Percentiles rank a stretch among this genome's conserved stretches.
These are phyloP conservation scores for Chiua virens DNA, from an alignment of 768 basidiomycete species.

Conservation along the genomic window DNA sequence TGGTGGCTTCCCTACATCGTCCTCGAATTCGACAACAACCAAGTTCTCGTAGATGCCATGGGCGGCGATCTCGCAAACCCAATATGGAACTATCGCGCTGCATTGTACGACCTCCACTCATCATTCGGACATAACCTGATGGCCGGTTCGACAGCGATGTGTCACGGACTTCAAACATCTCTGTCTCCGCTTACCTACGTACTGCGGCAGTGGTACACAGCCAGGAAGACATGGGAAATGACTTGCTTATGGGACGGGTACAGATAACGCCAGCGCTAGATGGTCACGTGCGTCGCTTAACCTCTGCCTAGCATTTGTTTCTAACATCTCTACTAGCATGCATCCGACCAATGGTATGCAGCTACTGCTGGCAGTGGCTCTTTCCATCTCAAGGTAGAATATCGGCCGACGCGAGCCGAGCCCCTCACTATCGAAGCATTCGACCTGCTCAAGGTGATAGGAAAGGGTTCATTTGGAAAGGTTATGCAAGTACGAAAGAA, in stretches of 20 bases:
- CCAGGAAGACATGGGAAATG: slow-evolving; percentile 96
- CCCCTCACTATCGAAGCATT: slow-evolving; percentile 94
- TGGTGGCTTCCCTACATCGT: slow-evolving; percentile 98
- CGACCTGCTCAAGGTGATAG: slow-evolving; percentile 96
- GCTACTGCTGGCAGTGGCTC: slow-evolving; percentile 84
- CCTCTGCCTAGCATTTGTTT: background rate
- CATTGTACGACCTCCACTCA: slow-evolving; percentile 64
- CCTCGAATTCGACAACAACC: slow-evolving; percentile 97
- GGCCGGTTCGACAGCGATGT: slow-evolving; percentile 69
- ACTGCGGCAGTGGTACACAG: slow-evolving; percentile 70
- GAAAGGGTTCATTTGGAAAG: slow-evolving; percentile 97
- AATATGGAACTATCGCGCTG: slow-evolving; percentile 93
- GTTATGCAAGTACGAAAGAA: slow-evolving; percentile 99
- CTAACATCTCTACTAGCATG: slow-evolving; percentile 47
- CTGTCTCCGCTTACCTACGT: slow-evolving; percentile 88
- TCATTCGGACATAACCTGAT: slow-evolving; percentile 5
- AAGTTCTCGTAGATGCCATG: slow-evolving; percentile 93
- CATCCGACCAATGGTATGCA: slow-evolving; percentile 88
- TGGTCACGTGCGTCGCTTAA: slow-evolving; percentile 53
- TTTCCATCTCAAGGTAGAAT: slow-evolving; percentile 95
- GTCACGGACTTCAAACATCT: slow-evolving; percentile 88
- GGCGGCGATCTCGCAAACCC: slow-evolving; percentile 91
- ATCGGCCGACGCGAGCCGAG: slow-evolving; percentile 82
- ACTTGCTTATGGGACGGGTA: slow-evolving; percentile 89
- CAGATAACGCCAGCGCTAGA: slow-evolving; percentile 86